These are phyloP conservation scores for Penicillium subrubescens DNA, from an alignment of 495 filamentous ascomycete genomes.

Conservation along the genomic window DNA sequence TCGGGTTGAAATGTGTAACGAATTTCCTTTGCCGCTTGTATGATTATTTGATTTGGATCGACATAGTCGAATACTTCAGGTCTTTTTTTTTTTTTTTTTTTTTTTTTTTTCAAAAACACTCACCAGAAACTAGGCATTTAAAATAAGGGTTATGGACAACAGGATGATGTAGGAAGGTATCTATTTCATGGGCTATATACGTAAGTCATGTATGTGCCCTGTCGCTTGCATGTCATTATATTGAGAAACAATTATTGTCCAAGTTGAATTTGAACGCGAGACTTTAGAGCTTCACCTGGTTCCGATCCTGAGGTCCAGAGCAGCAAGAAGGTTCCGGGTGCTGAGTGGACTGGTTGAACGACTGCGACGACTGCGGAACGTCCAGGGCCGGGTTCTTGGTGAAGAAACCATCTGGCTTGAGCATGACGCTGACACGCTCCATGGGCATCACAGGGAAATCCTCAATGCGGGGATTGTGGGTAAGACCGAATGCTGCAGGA, in stretches of 20 bases:
- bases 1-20: not conserved
- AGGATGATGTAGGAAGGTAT: not conserved
- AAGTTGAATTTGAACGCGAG: not conserved
- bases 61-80: not conserved
- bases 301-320: slow-evolving; percentile 27
- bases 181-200: not conserved
- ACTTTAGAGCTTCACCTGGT: slow-evolving; percentile 34
- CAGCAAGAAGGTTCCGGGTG: slow-evolving; percentile 43
- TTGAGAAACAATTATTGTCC: not conserved
- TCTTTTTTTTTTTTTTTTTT: no score
- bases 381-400: slow-evolving; percentile 73
- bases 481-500: slow-evolving; percentile 57
- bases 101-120: no score
- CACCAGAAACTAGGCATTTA: no score
- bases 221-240: not conserved
- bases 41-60: not conserved
- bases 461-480: slow-evolving; percentile 60
- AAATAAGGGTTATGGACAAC: no score
- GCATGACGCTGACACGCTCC: slow-evolving; percentile 53
- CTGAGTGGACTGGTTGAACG: slow-evolving; percentile 42
- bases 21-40: not conserved
- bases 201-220: not conserved
- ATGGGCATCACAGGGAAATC: slow-evolving; percentile 70
- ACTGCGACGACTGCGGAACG: slow-evolving; percentile 51
- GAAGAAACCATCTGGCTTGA: slow-evolving; percentile 77